Base-by-base conservation (phyloP, 2,329 filamentous ascomycete genomes). In the Aspergillus spinulosporus region DNA sequence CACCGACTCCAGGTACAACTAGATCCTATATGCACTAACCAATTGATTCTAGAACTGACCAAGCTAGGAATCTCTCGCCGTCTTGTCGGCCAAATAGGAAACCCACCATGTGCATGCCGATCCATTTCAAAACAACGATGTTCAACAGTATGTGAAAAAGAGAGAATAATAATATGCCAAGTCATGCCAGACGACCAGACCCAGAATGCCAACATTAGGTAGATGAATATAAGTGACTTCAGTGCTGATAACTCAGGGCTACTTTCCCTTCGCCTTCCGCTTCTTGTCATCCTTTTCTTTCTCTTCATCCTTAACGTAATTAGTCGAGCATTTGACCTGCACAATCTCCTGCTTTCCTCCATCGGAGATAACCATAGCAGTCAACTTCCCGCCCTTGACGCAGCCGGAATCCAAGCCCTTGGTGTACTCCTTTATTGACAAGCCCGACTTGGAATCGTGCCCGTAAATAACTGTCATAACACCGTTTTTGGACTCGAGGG, bases 331-430 rank as follows among this genome's bases (percentile, higher is more conserved):
- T n/a, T 66, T 64, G 9, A 79, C 76, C 48, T 78, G 75, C 3
- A 76, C 69, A 37, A 76, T 60, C 12, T 69, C 66, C 50, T 74
- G 71, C 42, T 74, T 68, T 59, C 79, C 71, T 40, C 77, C 76
- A 2, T 80, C 83, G 64, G 88, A 83, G 36, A 97, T 83, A 2
- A 97, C 80, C 57, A 96, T 73, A 1, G 89, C 92, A 0, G 88
- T 90, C 62, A 99, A 77, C 60, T 84, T 80, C 1, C 86, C 86
- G 8, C 92, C 92, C 60, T 83, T 84, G 2, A 90, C 85, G 70
- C 94, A 97, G 0, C 86, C 88, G 0, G 88, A 89, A 72, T 97
- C 94, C 46, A 97, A 78, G 0, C 94, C 94, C 67, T 92, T 90
- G 3, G 88, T 89, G 72, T 90, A 95, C 48, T 82, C 79, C 49